Evolutionary conservation across 2,329 filamentous ascomycete genomes (phyloP).

Genomic region (Pseudocercospora cruenta): DNA sequence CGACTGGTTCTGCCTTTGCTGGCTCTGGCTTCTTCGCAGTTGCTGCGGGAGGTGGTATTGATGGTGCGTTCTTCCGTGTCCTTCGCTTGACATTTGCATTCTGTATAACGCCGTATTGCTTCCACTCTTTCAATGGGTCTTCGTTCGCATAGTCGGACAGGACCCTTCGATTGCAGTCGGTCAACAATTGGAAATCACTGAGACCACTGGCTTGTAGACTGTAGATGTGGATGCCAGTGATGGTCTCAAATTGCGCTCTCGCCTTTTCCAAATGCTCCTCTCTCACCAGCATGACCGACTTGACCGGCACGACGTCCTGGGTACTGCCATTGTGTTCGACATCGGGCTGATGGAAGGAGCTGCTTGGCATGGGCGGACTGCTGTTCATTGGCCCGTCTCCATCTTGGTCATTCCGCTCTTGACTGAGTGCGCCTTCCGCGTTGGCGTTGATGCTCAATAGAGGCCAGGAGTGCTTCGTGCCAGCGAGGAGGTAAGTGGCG

Average conservation of each 20-base stretch:
- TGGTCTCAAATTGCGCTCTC: slow-evolving; percentile 69
- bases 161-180: slow-evolving; percentile 69
- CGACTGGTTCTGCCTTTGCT: slow-evolving; percentile 20
- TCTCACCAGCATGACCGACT: slow-evolving; percentile 35
- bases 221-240: slow-evolving; percentile 83
- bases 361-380: slow-evolving; percentile 68
- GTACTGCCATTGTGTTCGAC: slow-evolving; percentile 51
- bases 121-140: slow-evolving; percentile 62
- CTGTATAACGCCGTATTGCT: slow-evolving; percentile 72
- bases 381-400: slow-evolving; percentile 72
- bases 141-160: slow-evolving; percentile 59
- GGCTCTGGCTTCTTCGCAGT: slow-evolving; percentile 27
- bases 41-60: slow-evolving; percentile 38
- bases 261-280: slow-evolving; percentile 46
- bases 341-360: slow-evolving; percentile 56
- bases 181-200: slow-evolving; percentile 68
- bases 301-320: slow-evolving; percentile 52
- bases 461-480: slow-evolving; percentile 56
- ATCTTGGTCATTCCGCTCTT: slow-evolving; percentile 40
- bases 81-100: slow-evolving; percentile 69
- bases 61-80: slow-evolving; percentile 44
- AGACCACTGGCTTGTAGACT: slow-evolving; percentile 74
- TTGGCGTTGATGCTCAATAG: not conserved
- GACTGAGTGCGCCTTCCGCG: slow-evolving; percentile 34
- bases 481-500: slow-evolving; percentile 88